Conservation (phyloP, 306 rosid genomes). For the Quercus bicolor region DNA sequence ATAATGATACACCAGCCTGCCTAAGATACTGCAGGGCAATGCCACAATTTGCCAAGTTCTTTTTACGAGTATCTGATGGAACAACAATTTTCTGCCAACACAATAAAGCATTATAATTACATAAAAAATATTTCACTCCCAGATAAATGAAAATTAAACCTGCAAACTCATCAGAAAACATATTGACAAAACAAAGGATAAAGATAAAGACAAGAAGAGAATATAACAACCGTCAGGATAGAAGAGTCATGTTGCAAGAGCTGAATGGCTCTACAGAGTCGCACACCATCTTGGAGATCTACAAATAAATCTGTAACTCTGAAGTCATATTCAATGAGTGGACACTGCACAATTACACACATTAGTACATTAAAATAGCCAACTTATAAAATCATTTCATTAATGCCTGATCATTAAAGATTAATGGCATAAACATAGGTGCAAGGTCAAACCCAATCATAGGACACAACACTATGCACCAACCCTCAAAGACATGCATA, state of each 20-base stretch:
- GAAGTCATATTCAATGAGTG: slow-evolving; percentile 76
- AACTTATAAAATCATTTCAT: slow-evolving; percentile 9
- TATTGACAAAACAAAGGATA: neutral
- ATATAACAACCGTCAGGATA: slow-evolving; percentile 58
- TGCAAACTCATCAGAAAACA: slow-evolving; percentile 5
- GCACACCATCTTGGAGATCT: slow-evolving; percentile 88
- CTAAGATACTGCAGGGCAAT: slow-evolving; percentile 70
- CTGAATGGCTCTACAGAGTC: slow-evolving; percentile 80
- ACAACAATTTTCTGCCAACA: slow-evolving; percentile 69
- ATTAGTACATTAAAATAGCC: neutral
- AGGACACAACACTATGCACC: neutral
- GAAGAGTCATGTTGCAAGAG: slow-evolving; percentile 74
- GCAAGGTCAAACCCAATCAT: neutral
- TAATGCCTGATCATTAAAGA: slow-evolving; percentile 1
- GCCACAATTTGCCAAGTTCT: slow-evolving; percentile 65
- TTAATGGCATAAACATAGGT: neutral
- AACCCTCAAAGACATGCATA: neutral
- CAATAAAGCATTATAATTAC: slow-evolving; percentile 30
- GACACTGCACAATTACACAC: slow-evolving; percentile 49
- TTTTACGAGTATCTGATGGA: slow-evolving; percentile 78
- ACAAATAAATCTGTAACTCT: slow-evolving; percentile 62
- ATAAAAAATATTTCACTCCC: slow-evolving; percentile 11
- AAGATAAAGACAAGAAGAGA: neutral
- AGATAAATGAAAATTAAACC: neutral
- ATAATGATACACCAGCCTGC: slow-evolving; percentile 69